These are phyloP conservation scores for Peronospora tabacina DNA, from an alignment of 352 stramenopile species.

Conservation along the genomic window DNA sequence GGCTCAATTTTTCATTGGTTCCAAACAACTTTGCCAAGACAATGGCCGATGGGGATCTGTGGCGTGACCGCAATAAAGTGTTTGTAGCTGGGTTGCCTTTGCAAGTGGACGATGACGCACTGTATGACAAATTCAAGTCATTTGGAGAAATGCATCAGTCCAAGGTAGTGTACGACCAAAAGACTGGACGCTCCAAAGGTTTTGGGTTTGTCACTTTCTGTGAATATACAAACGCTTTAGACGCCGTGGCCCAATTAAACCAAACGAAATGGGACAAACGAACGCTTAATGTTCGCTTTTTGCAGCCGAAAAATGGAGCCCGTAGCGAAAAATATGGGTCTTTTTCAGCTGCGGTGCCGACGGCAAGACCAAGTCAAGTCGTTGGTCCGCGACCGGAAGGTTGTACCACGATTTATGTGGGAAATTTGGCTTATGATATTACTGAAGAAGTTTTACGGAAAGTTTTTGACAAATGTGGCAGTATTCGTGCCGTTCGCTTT, in stretches of 20 bases:
- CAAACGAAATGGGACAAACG: slow-evolving; percentile 77
- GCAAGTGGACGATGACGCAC: slow-evolving; percentile 53
- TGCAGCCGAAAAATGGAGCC: slow-evolving; percentile 55
- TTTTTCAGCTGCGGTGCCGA: slow-evolving; percentile 1
- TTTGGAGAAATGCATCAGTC: slow-evolving; percentile 84
- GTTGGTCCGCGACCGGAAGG: slow-evolving; percentile 62
- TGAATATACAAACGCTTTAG: slow-evolving; percentile 69
- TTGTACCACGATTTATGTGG: slow-evolving; percentile 92
- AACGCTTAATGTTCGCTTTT: slow-evolving; percentile 76
- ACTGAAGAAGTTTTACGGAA: slow-evolving; percentile 83
- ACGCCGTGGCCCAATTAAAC: slow-evolving; percentile 73
- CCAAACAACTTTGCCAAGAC: neutral
- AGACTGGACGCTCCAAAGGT: slow-evolving; percentile 56
- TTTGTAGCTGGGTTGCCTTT: slow-evolving; percentile 69
- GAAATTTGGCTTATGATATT: slow-evolving; percentile 94
- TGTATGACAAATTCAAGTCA: slow-evolving; percentile 62
- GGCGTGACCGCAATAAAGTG: slow-evolving; percentile 85
- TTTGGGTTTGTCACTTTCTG: slow-evolving; percentile 83
- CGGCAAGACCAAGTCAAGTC: slow-evolving; percentile 33
- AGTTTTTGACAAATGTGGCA: slow-evolving; percentile 70
- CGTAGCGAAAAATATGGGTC: slow-evolving; percentile 8
- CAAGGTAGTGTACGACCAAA: slow-evolving; percentile 72
- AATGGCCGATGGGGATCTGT: slow-evolving; percentile 62
- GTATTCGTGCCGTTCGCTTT: slow-evolving; percentile 74
- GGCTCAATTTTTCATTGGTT: slow-evolving; percentile 15